Evolutionary conservation across 2,329 filamentous ascomycete species (phyloP), one percentile per base, ranked within the genome.

Genomic region (Stagonosporopsis vannaccii): DNA sequence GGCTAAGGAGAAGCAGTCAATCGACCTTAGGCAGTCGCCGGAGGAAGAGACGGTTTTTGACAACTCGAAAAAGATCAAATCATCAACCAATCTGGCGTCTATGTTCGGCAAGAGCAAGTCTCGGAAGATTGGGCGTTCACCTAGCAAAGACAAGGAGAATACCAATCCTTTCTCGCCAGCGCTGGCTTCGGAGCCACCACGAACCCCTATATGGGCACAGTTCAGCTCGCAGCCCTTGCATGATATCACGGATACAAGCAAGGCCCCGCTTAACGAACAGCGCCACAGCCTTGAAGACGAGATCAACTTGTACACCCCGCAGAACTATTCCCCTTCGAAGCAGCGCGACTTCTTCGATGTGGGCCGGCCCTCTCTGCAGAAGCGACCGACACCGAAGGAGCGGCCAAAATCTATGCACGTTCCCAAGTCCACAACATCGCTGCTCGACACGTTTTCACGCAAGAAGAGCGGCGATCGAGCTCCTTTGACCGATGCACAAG

Each of bases 141-240:
- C 79, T 35, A 54, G 49, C 35, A 69, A 69, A 49, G 60, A 94
- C 74, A 96, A 96, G 77, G 92, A 97, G 76, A 97, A 97, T 73
- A 84, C 83, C 50, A 88, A 85, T 28, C 91, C 90, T 3, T 80
- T 79, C 4, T 72, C 79, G 12, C 77, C 79, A 36, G 77, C 79
- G 45, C 6, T 54, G 2, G 30, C 48, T 2, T 69, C 77, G 20
- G 67, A 66, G 5, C 70, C 71, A 7, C 63, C 77, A 9, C 81
- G 84, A 17, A 87, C 90, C 2, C 92, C 93, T 22, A 92, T 94
- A 52, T 97, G 91, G 81, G 86, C 90, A 13, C 89, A 95, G 68
- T 95, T 94, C 71, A 78, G 82, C 53, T 77, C 78, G 37, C 69
- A 74, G 41, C 60, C 63, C 23, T 62, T 67, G 49, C 64, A 72